Percentiles rank a stretch among this genome's conserved stretches.
Evolutionary conservation across 352 stramenopile genomes (phyloP).

Genomic region (Pythium dissimile): DNA sequence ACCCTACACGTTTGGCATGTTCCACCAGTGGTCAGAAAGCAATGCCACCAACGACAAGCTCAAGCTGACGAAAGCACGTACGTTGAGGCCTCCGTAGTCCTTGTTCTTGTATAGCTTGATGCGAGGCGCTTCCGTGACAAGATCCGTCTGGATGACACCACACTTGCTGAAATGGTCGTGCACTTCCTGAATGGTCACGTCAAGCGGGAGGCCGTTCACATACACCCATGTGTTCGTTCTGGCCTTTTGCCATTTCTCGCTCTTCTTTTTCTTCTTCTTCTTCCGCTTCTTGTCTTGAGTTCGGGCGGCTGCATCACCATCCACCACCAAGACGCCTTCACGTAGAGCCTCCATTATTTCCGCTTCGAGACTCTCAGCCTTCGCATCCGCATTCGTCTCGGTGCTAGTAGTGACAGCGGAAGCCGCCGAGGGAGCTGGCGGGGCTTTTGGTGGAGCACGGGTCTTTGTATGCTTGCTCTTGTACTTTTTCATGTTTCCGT

Average conservation of each 20-base stretch:
- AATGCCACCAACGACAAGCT: no score
- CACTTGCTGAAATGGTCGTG: constrained; percentile 92
- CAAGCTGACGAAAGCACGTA: constrained; percentile 26
- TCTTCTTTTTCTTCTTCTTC: constrained; percentile 75
- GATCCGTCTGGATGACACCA: constrained; percentile 93
- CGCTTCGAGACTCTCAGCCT: background rate
- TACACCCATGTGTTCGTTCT: constrained; percentile 95
- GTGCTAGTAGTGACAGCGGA: background rate
- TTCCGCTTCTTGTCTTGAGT: constrained; percentile 43
- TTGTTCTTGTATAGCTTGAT: constrained; percentile 96
- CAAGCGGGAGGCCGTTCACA: constrained; percentile 92
- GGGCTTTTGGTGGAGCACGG: constrained; percentile 2
- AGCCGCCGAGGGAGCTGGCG: constrained; percentile 1
- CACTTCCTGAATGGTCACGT: constrained; percentile 92
- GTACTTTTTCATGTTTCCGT: constrained; percentile 29
- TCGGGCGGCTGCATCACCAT: background rate
- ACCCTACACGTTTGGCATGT: no score
- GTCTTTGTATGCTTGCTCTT: constrained; percentile 32
- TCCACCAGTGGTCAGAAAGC: no score
- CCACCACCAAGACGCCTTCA: background rate
- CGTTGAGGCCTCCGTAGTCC: constrained; percentile 84
- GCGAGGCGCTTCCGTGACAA: constrained; percentile 89
- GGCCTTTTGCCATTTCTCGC: constrained; percentile 72
- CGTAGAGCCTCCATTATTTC: background rate
- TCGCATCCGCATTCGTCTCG: background rate